Percentiles rank a stretch among this genome's conserved stretches.
phyloP scores from a whole-genome alignment of 2,329 filamentous ascomycete species.

The Paramyrothecium sp. region DNA sequence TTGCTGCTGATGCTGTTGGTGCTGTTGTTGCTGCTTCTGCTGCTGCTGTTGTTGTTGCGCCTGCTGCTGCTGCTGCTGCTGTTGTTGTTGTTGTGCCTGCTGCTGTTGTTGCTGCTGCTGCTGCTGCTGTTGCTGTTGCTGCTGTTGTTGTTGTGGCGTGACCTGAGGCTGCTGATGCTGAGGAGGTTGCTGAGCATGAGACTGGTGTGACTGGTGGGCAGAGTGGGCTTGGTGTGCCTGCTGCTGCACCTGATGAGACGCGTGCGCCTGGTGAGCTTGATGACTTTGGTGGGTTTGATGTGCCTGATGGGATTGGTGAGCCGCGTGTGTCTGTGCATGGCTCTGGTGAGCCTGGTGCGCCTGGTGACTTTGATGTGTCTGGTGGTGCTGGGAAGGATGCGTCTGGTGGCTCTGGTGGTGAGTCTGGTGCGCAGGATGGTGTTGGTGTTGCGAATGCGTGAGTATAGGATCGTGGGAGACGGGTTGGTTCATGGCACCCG shows the following conservation, averaged over 20 bases:
- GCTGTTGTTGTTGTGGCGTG: slow-evolving; percentile 24
- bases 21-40: slow-evolving; percentile 26
- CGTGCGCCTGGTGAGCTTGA: slow-evolving; percentile 33
- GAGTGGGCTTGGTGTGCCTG: slow-evolving; percentile 28
- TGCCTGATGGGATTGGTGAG: slow-evolving; percentile 20
- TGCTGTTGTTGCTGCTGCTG: slow-evolving; percentile 22
- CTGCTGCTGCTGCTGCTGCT: slow-evolving; percentile 29
- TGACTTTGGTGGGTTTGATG: slow-evolving; percentile 27
- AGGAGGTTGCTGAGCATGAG: slow-evolving; percentile 21
- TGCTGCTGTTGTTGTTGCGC: slow-evolving; percentile 21
- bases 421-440: slow-evolving; percentile 25
- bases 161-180: slow-evolving; percentile 18
- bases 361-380: slow-evolving; percentile 14
- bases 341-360: slow-evolving; percentile 22
- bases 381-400: slow-evolving; percentile 19
- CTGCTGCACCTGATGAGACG: slow-evolving; percentile 28
- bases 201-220: slow-evolving; percentile 18
- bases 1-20: slow-evolving; percentile 25
- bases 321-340: slow-evolving; percentile 15
- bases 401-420: slow-evolving; percentile 24
- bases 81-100: slow-evolving; percentile 24
- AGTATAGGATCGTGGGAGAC: slow-evolving; percentile 41
- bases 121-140: slow-evolving; percentile 30
- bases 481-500: slow-evolving; percentile 36
- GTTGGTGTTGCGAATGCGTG: slow-evolving; percentile 39